Evolutionary conservation across 768 basidiomycete species (phyloP).

Genomic region (Kwoniella dendrophila): DNA sequence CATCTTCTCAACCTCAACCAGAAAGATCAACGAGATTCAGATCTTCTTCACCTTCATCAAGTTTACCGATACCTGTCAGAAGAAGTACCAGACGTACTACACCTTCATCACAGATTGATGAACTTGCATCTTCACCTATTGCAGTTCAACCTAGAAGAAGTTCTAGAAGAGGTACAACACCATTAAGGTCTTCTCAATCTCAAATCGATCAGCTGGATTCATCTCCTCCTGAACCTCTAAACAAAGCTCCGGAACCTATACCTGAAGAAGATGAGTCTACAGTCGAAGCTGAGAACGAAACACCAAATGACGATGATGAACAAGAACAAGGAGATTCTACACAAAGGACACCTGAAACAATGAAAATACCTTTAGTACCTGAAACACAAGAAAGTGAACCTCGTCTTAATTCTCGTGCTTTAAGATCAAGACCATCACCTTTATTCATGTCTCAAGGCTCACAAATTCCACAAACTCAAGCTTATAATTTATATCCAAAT

Average conservation of each 20-base stretch:
- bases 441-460: slow-evolving; percentile 32
- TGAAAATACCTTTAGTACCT: slow-evolving; percentile 20
- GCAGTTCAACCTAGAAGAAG: slow-evolving; percentile 2
- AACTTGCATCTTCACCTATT: slow-evolving; percentile 18
- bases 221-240: slow-evolving; percentile 9
- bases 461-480: slow-evolving; percentile 26
- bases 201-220: slow-evolving; percentile 26
- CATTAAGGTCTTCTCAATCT: slow-evolving; percentile 19
- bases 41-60: slow-evolving; percentile 10
- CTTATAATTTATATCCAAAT: slow-evolving; percentile 20
- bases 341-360: background rate
- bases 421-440: slow-evolving; percentile 1
- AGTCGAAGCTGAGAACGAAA: background rate
- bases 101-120: slow-evolving; percentile 17
- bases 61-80: slow-evolving; percentile 6
- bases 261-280: slow-evolving; percentile 15
- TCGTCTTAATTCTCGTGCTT: background rate
- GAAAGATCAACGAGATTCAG: slow-evolving; percentile 1
- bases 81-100: slow-evolving; percentile 12
- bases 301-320: background rate
- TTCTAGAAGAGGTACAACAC: slow-evolving; percentile 9
- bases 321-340: no score
- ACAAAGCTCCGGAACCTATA: slow-evolving; percentile 2
- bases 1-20: slow-evolving; percentile 13
- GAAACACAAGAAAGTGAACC: slow-evolving; percentile 13